phyloP scores from a whole-genome alignment of 495 filamentous ascomycete genomes.

The Neurospora terricola region DNA sequence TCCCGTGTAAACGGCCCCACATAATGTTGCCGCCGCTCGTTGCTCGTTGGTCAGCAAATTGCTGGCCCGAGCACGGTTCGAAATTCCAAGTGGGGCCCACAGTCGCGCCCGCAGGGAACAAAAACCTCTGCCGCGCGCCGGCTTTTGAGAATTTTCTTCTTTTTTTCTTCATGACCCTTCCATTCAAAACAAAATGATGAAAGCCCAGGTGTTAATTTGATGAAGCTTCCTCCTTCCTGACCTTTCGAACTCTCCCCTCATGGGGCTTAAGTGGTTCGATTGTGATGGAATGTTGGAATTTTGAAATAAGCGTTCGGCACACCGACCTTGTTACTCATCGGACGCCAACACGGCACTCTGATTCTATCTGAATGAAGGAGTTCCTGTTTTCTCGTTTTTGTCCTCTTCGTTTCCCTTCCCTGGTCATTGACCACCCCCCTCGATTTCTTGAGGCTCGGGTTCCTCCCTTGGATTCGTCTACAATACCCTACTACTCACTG shows the following conservation, averaged over 20 bases:
- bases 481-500: neutral
- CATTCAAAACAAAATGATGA: constrained; percentile 99
- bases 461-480: neutral
- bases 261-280: constrained; percentile 82
- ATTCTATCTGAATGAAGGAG: constrained; percentile 37
- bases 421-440: neutral
- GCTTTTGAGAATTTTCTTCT: constrained; percentile 24
- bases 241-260: constrained; percentile 67
- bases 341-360: constrained; percentile 99
- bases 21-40: neutral
- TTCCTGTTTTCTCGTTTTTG: constrained; percentile 6
- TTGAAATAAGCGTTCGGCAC: constrained; percentile 99
- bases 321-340: constrained; percentile 91
- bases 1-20: neutral
- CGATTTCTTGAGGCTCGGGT: neutral
- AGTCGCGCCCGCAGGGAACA: neutral
- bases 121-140: constrained; percentile 9
- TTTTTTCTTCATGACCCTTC: constrained; percentile 79
- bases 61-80: constrained; percentile 8
- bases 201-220: constrained; percentile 93
- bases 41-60: constrained; percentile 7
- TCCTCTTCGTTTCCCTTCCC: neutral
- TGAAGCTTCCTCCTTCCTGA: constrained; percentile 55
- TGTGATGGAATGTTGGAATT: constrained; percentile 54
- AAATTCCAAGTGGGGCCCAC: constrained; percentile 9